Evolutionary conservation across 768 basidiomycete species (phyloP).

Genomic region (Trametes villosa): DNA sequence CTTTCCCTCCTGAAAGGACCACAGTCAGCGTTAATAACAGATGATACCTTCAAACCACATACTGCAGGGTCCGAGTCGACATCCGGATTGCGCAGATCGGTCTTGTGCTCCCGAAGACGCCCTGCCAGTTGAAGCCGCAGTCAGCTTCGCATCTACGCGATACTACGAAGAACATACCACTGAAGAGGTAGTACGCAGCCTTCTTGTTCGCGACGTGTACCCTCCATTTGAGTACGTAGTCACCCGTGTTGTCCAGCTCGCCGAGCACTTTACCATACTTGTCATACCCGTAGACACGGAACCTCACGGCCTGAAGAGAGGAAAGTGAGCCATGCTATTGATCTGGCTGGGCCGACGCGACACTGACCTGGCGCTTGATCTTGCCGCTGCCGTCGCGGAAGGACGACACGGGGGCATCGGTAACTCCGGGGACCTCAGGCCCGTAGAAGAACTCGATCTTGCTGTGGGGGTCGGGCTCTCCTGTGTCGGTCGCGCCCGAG

Average conservation of each 20-base stretch:
- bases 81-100: not conserved
- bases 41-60: not conserved
- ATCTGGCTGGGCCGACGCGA: not conserved
- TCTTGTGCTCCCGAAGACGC: not conserved
- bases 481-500: not conserved
- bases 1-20: not conserved
- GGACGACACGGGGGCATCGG: not conserved
- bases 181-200: not conserved
- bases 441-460: not conserved
- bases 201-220: not conserved
- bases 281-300: not conserved
- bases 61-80: not conserved
- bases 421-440: not conserved
- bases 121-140: not conserved
- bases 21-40: not conserved
- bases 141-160: not conserved
- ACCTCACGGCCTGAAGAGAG: not conserved
- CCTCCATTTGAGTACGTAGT: not conserved
- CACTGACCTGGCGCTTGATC: not conserved
- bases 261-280: not conserved
- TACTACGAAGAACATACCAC: not conserved
- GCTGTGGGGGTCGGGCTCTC: not conserved
- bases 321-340: not conserved
- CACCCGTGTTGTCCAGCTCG: not conserved
- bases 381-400: not conserved